Conservation (phyloP, 2,329 filamentous ascomycete genomes). For the Botryotinia narcissicola region DNA sequence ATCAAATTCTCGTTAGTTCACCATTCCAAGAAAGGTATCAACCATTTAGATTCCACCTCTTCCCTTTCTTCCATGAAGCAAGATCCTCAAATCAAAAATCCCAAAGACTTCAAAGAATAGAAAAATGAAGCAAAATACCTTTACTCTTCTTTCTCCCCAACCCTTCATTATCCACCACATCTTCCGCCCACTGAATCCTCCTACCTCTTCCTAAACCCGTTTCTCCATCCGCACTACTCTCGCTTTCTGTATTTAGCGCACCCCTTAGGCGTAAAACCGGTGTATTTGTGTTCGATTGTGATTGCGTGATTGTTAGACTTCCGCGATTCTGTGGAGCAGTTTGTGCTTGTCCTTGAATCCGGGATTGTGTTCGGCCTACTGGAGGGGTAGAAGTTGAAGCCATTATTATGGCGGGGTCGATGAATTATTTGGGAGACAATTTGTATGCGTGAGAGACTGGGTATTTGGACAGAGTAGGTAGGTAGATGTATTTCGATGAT, state of each 20-base stretch:
- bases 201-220: conserved; percentile 39
- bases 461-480: background rate
- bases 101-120: background rate
- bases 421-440: background rate
- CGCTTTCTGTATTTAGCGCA: conserved; percentile 25
- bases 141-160: conserved; percentile 93
- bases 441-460: background rate
- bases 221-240: conserved; percentile 1
- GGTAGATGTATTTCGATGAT: background rate
- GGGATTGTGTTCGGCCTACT: background rate
- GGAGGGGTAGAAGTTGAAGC: background rate
- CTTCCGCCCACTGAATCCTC: conserved; percentile 87
- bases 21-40: background rate
- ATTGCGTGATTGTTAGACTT: background rate
- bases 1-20: background rate
- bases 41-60: background rate
- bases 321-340: background rate
- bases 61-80: background rate
- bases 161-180: conserved; percentile 93
- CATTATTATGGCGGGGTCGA: background rate
- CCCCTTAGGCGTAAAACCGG: conserved; percentile 36
- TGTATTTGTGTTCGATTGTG: conserved; percentile 11
- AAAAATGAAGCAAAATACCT: conserved; percentile 52
- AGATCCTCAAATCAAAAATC: background rate
- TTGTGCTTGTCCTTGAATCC: background rate